These are phyloP conservation scores for Mycocalia duriaeana DNA, from an alignment of 1,284 basidiomycete genomes.

Conservation along the genomic window DNA sequence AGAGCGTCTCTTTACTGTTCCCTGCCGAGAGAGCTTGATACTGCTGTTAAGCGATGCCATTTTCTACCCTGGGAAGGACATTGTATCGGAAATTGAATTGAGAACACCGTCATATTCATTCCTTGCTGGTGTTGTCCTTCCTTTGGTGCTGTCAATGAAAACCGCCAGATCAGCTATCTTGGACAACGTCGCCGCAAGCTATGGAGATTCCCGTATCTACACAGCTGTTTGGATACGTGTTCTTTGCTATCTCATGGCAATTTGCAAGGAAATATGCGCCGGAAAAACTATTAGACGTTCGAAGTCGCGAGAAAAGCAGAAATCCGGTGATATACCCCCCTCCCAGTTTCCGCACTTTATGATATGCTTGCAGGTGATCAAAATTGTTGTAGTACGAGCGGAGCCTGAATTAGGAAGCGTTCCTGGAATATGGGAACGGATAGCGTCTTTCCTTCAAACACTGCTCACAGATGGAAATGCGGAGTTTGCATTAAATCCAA, in stretches of 20 bases:
- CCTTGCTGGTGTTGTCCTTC: slow-evolving; percentile 56
- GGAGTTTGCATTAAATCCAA: slow-evolving; percentile 41
- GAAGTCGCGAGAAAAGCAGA: slow-evolving; percentile 38
- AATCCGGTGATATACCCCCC: slow-evolving; percentile 19
- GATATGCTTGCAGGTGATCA: slow-evolving; percentile 64
- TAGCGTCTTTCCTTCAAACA: slow-evolving; percentile 44
- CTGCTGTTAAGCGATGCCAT: slow-evolving; percentile 49
- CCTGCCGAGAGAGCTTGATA: slow-evolving; percentile 48
- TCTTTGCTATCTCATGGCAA: slow-evolving; percentile 51
- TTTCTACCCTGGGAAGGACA: slow-evolving; percentile 49
- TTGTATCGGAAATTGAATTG: slow-evolving; percentile 55
- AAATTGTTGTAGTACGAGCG: slow-evolving; percentile 63
- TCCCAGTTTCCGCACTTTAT: slow-evolving; percentile 44
- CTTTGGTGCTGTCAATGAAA: slow-evolving; percentile 54
- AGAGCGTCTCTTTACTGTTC: slow-evolving; percentile 43
- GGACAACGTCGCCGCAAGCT: slow-evolving; percentile 35
- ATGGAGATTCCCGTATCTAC: slow-evolving; percentile 43
- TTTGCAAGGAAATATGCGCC: slow-evolving; percentile 35
- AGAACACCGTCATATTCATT: slow-evolving; percentile 52
- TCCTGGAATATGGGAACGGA: slow-evolving; percentile 58
- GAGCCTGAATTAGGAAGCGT: slow-evolving; percentile 53
- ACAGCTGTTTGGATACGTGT: slow-evolving; percentile 61
- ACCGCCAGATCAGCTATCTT: slow-evolving; percentile 41
- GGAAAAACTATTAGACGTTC: slow-evolving; percentile 25
- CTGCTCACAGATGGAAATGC: slow-evolving; percentile 57